Conservation (phyloP, 2,329 filamentous ascomycete species). For the Pyrenochaeta sp. region DNA sequence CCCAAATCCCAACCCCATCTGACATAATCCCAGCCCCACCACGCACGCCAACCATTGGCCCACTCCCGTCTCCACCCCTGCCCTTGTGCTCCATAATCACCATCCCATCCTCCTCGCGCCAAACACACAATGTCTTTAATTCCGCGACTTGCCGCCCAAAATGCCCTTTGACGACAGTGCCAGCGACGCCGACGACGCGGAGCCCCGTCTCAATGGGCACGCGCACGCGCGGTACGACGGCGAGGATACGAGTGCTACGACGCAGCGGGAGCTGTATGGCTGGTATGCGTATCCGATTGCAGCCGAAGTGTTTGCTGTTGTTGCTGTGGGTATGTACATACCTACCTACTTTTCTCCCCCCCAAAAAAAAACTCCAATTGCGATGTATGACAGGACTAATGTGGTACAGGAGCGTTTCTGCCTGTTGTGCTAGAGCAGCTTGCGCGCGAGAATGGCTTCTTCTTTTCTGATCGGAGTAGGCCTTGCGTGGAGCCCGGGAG, state of each 20-base stretch:
- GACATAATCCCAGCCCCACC: background rate
- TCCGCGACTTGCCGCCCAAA: background rate
- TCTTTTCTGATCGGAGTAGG: conserved; percentile 75
- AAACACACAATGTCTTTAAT: too few relatives aligned
- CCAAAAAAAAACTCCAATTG: background rate
- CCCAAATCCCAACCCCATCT: too few relatives aligned
- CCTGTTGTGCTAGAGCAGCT: conserved; percentile 91
- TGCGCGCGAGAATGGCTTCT: conserved; percentile 84
- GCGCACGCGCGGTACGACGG: conserved; percentile 28
- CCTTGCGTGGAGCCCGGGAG: conserved; percentile 68
- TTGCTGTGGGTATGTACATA: conserved; percentile 71
- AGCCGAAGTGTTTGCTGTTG: conserved; percentile 91
- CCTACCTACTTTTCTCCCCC: background rate
- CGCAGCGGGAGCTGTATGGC: conserved; percentile 77
- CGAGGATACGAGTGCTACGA: conserved; percentile 72
- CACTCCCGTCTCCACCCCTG: background rate
- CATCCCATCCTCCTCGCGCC: too few relatives aligned
- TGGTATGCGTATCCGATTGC: conserved; percentile 94
- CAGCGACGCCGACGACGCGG: conserved; percentile 10
- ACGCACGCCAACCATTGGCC: too few relatives aligned
- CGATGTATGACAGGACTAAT: background rate
- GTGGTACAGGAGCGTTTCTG: conserved; percentile 77
- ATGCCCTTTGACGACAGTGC: conserved; percentile 21
- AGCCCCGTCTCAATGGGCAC: background rate
- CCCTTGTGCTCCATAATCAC: too few relatives aligned